phyloP scores from a whole-genome alignment of 225 moss, liverwort and hornwort species.

The Climacium dendroides region DNA sequence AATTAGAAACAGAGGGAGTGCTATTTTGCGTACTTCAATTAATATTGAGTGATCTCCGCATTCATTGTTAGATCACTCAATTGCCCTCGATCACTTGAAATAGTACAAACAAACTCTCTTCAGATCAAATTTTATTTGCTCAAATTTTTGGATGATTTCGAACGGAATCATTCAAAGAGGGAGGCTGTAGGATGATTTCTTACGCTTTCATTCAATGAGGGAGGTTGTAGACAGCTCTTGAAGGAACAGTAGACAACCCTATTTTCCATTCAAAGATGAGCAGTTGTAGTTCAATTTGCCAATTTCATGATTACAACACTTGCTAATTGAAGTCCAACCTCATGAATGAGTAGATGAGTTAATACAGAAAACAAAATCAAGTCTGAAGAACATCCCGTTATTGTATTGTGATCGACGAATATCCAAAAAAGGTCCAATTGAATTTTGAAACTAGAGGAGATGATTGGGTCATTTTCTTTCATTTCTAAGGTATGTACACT shows the following conservation, averaged over 20 bases:
- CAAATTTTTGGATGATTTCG: neutral
- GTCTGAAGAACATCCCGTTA: neutral
- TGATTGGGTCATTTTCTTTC: neutral
- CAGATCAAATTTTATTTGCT: neutral
- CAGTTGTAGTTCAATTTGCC: neutral
- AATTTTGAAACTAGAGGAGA: neutral
- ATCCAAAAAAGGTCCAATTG: neutral
- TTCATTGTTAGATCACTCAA: neutral
- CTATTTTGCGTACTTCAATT: neutral
- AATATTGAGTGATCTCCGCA: neutral
- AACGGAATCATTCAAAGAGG: too few species aligned
- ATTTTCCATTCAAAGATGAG: neutral
- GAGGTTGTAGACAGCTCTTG: neutral
- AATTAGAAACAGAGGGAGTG: too few species aligned
- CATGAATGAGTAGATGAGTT: neutral
- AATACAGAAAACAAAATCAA: neutral
- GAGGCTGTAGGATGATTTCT: neutral
- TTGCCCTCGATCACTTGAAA: neutral
- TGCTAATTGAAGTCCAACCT: neutral
- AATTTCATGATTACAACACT: neutral
- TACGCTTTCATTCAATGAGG: neutral
- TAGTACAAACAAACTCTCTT: neutral
- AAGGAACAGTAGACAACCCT: neutral
- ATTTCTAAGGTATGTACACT: neutral
- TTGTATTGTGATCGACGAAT: neutral